A percentile compares a stretch with the other conserved stretches of the same genome.
Conservation (phyloP, 371 early-diverging fungal species). For the Chytridium lagenaria region DNA sequence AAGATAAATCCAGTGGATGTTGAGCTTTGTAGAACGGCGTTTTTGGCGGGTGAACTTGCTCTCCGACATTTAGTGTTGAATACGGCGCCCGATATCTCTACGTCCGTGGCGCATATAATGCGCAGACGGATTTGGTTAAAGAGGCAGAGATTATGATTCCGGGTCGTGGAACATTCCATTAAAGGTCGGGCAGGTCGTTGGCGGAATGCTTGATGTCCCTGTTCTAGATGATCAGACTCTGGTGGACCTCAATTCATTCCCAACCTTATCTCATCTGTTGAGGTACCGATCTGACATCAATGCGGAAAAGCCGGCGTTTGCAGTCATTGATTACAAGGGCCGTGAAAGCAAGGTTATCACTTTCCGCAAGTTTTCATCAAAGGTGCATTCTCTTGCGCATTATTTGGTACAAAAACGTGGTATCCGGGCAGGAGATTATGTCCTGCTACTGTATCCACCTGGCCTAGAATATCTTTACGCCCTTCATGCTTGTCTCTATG, state of each 20-base stretch:
- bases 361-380: conserved; percentile 73
- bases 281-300: conserved; percentile 28
- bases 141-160: conserved; percentile 1
- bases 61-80: conserved; percentile 19
- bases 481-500: conserved; percentile 79
- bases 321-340: conserved; percentile 63
- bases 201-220: conserved; percentile 40
- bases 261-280: conserved; percentile 38
- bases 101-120: neutral
- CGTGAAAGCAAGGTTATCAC: conserved; percentile 68
- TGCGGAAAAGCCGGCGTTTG: conserved; percentile 57
- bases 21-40: conserved; percentile 23
- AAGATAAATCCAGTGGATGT: conserved; percentile 27
- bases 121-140: neutral
- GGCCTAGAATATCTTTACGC: conserved; percentile 76
- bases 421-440: conserved; percentile 64
- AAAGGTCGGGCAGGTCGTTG: conserved; percentile 40
- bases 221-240: conserved; percentile 36
- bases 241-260: conserved; percentile 35
- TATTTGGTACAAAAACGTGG: conserved; percentile 64
- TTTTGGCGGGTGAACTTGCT: conserved; percentile 24
- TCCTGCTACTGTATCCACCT: conserved; percentile 72
- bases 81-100: conserved; percentile 5
- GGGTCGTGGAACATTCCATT: neutral
- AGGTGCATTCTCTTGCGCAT: conserved; percentile 70